Base-by-base conservation (phyloP, 768 basidiomycete genomes). In the button mushroom (Agaricus bisporus) region DNA sequence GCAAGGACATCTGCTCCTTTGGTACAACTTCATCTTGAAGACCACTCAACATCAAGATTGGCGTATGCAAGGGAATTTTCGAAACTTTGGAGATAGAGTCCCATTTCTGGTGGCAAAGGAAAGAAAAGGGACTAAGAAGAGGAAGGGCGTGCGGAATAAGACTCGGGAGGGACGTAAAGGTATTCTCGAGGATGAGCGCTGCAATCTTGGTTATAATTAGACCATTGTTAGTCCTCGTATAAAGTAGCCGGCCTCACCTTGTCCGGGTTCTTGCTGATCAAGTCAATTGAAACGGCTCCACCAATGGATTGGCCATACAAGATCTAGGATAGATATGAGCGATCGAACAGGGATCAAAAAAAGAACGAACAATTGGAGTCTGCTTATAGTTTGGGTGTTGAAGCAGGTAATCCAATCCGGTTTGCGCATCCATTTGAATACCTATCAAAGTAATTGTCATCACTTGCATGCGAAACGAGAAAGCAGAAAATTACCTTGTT, bases 121-220 rank as follows among this genome's bases (percentile, higher is more conserved):
- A 87, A 17, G 90, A 72, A 62, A 93, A 75, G 3, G 85, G 86
- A 0, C 79, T 74, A 28, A 94, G 76, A 29, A 80, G 64, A 5
- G 94, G 94, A 32, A 97, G 71, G 14, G 86, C 81, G 56, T 82
- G 73, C 0, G 91, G 94, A n/a, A 97, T 81, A 14, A 95, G 80
- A 48, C 76, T 78, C 5, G 86, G 86, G 26, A 98, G 78, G 39
- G 88, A 91, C 32, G 87, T 81, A 67, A 97, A 97, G 0, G 95
- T 95, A 66, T 97, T 98, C 72, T 98, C 95, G 54, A 98, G 76
- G 52, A 98, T 80, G 14, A 97, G 75, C 0, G 86, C 94, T 15
- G 73, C 54, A 52, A 95, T 82, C 87, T 91, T 58, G 25, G 39
- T 25, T 37, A n/a, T 14, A 17, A 28, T 51, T 22, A 12, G 35